Conservation (phyloP, 1,284 basidiomycete species). For the Ceratobasidium sp. region DNA sequence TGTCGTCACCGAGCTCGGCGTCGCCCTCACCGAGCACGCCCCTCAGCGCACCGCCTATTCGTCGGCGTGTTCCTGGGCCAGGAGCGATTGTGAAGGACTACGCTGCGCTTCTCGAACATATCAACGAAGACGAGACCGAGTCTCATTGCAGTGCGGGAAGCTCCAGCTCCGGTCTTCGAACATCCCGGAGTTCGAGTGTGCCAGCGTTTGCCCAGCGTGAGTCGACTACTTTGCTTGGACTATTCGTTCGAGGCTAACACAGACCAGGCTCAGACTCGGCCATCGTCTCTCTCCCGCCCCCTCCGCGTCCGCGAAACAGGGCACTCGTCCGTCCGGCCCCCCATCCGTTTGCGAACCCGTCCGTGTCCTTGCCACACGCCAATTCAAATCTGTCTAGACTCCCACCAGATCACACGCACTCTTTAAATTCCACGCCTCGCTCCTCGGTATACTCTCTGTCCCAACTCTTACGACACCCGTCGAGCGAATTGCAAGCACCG, state of each 20-base stretch:
- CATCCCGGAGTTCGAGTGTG: conserved; percentile 1
- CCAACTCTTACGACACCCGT: not conserved
- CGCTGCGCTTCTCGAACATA: conserved; percentile 28
- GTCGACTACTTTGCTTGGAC: not conserved
- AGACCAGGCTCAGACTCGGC: conserved; percentile 27
- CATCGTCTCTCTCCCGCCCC: conserved; percentile 40
- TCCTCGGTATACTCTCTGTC: not conserved
- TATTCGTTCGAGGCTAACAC: no score
- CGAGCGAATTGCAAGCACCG: not conserved
- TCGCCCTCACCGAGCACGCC: not conserved
- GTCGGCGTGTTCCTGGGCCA: conserved; percentile 7
- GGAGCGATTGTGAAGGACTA: conserved; percentile 32
- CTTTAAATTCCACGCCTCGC: conserved; percentile 10
- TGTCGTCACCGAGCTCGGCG: not conserved
- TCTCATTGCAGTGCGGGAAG: not conserved
- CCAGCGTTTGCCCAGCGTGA: conserved; percentile 20
- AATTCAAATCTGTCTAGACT: conserved; percentile 30
- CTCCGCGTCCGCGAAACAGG: conserved; percentile 36
- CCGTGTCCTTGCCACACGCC: not conserved
- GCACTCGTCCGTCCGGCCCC: conserved; percentile 33
- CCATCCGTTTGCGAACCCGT: conserved; percentile 7
- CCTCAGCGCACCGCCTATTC: not conserved
- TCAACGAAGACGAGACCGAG: conserved; percentile 33
- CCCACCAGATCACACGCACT: not conserved
- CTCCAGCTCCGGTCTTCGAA: not conserved